phyloP scores from a whole-genome alignment of 352 stramenopile species.

The Phytopythium litorale region DNA sequence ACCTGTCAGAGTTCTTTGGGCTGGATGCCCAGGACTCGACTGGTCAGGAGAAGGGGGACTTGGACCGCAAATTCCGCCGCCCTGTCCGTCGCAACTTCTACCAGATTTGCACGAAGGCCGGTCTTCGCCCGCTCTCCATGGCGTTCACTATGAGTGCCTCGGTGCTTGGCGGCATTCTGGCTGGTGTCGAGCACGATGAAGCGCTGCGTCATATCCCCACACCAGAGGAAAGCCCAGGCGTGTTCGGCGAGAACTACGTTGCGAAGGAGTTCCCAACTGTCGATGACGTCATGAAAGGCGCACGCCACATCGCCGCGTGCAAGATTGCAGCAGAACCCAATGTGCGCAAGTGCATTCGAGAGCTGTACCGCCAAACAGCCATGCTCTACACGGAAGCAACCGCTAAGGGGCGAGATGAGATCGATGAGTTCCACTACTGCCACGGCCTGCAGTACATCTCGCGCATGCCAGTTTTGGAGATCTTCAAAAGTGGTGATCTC shows the following conservation, averaged over 20 bases:
- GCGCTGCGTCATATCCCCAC: conserved; percentile 64
- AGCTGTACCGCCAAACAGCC: conserved; percentile 79
- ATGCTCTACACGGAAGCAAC: conserved; percentile 76
- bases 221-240: conserved; percentile 64
- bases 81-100: conserved; percentile 85
- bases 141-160: conserved; percentile 87
- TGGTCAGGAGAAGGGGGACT: conserved; percentile 40
- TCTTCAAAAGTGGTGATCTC: conserved; percentile 68
- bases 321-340: conserved; percentile 84
- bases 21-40: conserved; percentile 62
- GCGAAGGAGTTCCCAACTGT: conserved; percentile 83
- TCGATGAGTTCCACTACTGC: conserved; percentile 87
- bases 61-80: conserved; percentile 66
- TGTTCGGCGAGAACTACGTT: conserved; percentile 71
- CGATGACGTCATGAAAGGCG: conserved; percentile 86
- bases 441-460: conserved; percentile 86
- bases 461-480: conserved; percentile 78
- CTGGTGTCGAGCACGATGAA: conserved; percentile 66
- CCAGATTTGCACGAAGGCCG: conserved; percentile 85
- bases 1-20: conserved; percentile 84
- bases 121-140: conserved; percentile 57
- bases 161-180: conserved; percentile 74
- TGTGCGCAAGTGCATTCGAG: conserved; percentile 77
- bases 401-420: conserved; percentile 77
- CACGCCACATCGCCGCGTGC: conserved; percentile 83